Conservation (phyloP, 2,329 filamentous ascomycete genomes). For the Ascochyta pisi region DNA sequence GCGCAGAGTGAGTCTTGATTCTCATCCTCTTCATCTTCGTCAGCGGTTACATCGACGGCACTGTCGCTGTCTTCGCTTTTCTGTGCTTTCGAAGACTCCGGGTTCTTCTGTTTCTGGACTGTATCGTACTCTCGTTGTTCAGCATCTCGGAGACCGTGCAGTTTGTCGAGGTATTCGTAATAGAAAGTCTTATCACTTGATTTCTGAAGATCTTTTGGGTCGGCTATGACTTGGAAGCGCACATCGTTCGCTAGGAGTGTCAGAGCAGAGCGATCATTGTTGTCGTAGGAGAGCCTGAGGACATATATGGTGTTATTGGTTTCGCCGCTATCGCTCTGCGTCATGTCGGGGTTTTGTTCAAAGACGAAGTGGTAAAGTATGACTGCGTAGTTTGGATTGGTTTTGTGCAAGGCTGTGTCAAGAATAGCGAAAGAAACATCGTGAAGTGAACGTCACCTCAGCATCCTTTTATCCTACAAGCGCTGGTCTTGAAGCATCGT, state of each 20-base stretch:
- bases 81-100: slow-evolving; percentile 1
- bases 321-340: slow-evolving; percentile 4
- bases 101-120: slow-evolving; percentile 6
- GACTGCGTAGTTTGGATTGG: too few relatives aligned
- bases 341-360: slow-evolving; percentile 10
- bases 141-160: slow-evolving; percentile 22
- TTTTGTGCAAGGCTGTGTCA: too few relatives aligned
- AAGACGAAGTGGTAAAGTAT: too few relatives aligned
- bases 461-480: too few relatives aligned
- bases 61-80: slow-evolving; percentile 25
- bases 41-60: slow-evolving; percentile 23
- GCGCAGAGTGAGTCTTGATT: slow-evolving; percentile 25
- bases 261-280: slow-evolving; percentile 22
- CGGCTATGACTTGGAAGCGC: slow-evolving; percentile 24
- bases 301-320: slow-evolving; percentile 16
- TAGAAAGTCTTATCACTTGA: slow-evolving; percentile 23
- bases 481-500: too few relatives aligned
- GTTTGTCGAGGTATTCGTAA: slow-evolving; percentile 27
- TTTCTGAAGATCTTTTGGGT: slow-evolving; percentile 19
- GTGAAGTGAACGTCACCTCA: too few relatives aligned
- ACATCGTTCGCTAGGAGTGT: slow-evolving; percentile 29
- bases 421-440: too few relatives aligned
- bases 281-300: slow-evolving; percentile 24
- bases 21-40: slow-evolving; percentile 12
- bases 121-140: slow-evolving; percentile 23